phyloP scores from a whole-genome alignment of 208 protist species.

The Tritrichomonas musculus region DNA sequence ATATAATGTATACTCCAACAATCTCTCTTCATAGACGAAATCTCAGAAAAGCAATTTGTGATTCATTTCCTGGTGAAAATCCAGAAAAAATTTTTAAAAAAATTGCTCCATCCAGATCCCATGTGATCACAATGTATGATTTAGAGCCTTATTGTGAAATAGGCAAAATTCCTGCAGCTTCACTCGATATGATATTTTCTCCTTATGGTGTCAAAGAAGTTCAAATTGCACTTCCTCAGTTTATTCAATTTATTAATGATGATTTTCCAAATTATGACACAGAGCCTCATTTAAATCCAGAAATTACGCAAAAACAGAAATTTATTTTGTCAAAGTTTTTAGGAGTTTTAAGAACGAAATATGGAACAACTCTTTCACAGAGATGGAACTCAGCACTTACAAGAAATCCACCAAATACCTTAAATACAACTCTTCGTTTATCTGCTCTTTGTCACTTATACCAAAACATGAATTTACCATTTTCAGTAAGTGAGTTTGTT shows the following conservation, averaged over 20 bases:
- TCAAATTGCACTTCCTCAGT: not conserved
- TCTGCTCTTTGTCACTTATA: constrained; percentile 1
- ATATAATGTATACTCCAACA: not conserved
- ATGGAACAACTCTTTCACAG: not conserved
- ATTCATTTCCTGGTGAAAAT: not conserved
- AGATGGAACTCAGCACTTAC: not conserved
- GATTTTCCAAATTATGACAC: constrained; percentile 9
- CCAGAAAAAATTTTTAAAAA: not conserved
- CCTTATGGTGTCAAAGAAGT: constrained; percentile 9
- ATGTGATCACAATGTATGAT: not conserved
- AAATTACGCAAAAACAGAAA: not conserved
- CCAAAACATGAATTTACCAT: constrained; percentile 5
- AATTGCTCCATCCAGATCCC: not conserved
- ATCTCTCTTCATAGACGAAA: not conserved
- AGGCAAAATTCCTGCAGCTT: not conserved
- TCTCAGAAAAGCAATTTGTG: not conserved
- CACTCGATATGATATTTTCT: not conserved
- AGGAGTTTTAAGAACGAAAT: not conserved
- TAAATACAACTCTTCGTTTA: not conserved
- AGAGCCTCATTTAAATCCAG: too few species aligned
- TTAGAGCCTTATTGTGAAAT: not conserved
- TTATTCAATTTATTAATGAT: not conserved
- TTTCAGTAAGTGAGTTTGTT: not conserved
- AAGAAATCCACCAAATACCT: constrained; percentile 14
- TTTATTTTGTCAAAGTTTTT: not conserved